Conservation (phyloP, 225 moss, liverwort and hornwort species). For the Polytrichum formosum region DNA sequence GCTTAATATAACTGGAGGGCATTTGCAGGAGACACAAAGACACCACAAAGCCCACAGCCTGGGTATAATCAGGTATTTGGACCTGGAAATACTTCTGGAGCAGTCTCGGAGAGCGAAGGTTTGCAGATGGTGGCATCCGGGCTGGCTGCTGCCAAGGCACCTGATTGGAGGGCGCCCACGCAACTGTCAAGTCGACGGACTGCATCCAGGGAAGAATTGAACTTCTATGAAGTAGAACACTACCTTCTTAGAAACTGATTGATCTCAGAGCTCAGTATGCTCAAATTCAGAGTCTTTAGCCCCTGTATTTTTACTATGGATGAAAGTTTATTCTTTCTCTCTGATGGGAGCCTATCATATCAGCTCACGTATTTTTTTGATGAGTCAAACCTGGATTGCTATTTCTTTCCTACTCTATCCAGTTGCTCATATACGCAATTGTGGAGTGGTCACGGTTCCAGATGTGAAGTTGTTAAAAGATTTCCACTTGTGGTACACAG, state of each 20-base stretch:
- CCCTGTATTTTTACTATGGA: constrained; percentile 42
- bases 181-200: constrained; percentile 35
- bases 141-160: constrained; percentile 44
- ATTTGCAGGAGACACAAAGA: constrained; percentile 31
- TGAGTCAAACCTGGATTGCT: neutral
- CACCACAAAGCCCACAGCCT: constrained; percentile 59
- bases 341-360: neutral
- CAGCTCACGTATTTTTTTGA: neutral
- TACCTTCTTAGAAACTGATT: constrained; percentile 19
- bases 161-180: constrained; percentile 34
- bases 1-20: constrained; percentile 21
- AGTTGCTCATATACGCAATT: too few relatives aligned
- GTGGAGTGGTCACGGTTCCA: too few relatives aligned
- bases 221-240: constrained; percentile 10
- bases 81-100: constrained; percentile 21
- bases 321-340: constrained; percentile 44
- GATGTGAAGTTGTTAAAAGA: too few relatives aligned
- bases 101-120: constrained; percentile 24
- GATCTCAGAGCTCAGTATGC: constrained; percentile 14
- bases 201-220: constrained; percentile 52
- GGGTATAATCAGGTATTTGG: constrained; percentile 39
- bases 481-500: too few relatives aligned
- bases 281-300: constrained; percentile 18
- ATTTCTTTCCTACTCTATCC: neutral
- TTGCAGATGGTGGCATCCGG: constrained; percentile 52